These are phyloP conservation scores for Potentilla sterilis DNA, from an alignment of 306 rosid genomes.

Conservation along the genomic window DNA sequence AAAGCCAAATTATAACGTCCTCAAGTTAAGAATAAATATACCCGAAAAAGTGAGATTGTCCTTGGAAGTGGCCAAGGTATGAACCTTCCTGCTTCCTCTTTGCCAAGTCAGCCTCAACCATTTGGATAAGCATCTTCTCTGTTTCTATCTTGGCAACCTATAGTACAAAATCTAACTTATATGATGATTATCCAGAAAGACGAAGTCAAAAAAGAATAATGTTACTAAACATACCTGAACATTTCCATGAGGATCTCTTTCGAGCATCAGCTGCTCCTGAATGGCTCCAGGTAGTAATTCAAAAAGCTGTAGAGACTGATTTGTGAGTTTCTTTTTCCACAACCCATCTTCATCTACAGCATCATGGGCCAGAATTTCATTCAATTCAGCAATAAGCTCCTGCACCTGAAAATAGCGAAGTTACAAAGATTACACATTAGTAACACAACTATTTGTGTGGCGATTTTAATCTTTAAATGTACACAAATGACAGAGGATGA, in stretches of 20 bases:
- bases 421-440: constrained; percentile 21
- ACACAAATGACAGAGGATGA: background rate
- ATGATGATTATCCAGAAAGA: constrained; percentile 4
- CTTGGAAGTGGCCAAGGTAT: constrained; percentile 63
- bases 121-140: constrained; percentile 99
- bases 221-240: constrained; percentile 63
- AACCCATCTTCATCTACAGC: constrained; percentile 76
- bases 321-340: constrained; percentile 88
- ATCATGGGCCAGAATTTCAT: constrained; percentile 88
- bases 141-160: constrained; percentile 99
- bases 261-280: constrained; percentile 98
- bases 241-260: constrained; percentile 99
- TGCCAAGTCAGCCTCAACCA: constrained; percentile 91
- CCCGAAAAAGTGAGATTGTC: constrained; percentile 99
- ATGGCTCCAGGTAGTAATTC: constrained; percentile 91
- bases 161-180: constrained; percentile 15
- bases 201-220: constrained; percentile 19
- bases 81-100: constrained; percentile 77
- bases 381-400: constrained; percentile 86
- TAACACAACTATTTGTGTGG: background rate
- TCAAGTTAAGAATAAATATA: constrained; percentile 25
- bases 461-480: background rate
- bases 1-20: constrained; percentile 4
- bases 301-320: constrained; percentile 80
- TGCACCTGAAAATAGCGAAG: constrained; percentile 69